Evolutionary conservation across 306 rosid species (phyloP).

Genomic region (Lathyrus sativus): DNA sequence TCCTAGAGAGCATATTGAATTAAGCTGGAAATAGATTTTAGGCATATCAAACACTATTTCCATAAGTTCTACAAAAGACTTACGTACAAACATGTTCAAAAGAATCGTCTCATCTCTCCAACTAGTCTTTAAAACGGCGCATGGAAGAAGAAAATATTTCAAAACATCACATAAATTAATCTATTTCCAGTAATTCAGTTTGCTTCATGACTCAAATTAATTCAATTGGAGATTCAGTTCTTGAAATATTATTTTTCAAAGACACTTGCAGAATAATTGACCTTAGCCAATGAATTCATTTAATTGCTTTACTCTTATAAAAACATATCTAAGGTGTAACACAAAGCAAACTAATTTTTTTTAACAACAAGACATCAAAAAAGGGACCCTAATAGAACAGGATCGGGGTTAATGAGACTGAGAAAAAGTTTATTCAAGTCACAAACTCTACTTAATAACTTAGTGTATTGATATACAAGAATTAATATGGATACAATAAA

Average conservation of each 20-base stretch:
- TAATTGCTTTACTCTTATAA: neutral
- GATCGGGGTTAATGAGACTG: neutral
- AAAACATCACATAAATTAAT: too few species aligned
- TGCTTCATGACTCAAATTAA: too few species aligned
- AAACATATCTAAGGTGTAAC: neutral
- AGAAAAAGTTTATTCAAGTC: too few species aligned
- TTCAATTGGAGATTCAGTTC: too few species aligned
- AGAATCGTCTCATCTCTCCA: neutral
- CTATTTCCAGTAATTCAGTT: too few species aligned
- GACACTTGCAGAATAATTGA: constrained; percentile 13
- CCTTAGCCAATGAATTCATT: neutral
- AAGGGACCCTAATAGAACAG: neutral
- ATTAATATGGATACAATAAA: neutral
- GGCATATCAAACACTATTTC: neutral
- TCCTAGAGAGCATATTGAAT: neutral
- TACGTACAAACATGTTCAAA: neutral
- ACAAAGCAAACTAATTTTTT: neutral
- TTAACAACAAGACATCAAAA: neutral
- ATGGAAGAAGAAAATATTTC: too few species aligned
- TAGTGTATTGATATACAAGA: constrained; percentile 3
- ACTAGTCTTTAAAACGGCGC: too few species aligned
- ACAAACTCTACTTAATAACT: too few species aligned
- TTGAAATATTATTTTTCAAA: neutral
- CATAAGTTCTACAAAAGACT: neutral
- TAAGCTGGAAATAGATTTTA: neutral